These are phyloP conservation scores for Melampsora abietis-canadensis DNA, from an alignment of 1,284 basidiomycete genomes.

Conservation along the genomic window DNA sequence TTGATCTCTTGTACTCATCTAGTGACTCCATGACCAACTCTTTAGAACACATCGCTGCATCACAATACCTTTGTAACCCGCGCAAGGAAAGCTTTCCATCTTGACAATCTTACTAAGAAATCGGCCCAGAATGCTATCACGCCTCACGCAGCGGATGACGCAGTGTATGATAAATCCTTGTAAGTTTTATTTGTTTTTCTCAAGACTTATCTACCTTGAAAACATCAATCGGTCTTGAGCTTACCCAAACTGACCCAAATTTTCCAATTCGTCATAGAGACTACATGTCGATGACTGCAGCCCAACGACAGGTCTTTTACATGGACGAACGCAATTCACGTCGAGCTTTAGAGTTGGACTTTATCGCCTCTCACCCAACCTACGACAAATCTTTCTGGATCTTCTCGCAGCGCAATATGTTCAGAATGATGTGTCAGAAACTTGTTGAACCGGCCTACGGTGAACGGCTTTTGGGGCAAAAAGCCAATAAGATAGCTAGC, in stretches of 20 bases:
- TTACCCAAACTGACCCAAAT: not conserved
- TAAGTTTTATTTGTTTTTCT: not conserved
- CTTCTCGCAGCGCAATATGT: slow-evolving; percentile 72
- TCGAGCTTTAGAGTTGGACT: slow-evolving; percentile 76
- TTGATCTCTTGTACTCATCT: not conserved
- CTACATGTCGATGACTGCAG: slow-evolving; percentile 36
- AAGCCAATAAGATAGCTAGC: slow-evolving; percentile 58
- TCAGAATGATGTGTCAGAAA: slow-evolving; percentile 77
- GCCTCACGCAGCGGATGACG: slow-evolving; percentile 9
- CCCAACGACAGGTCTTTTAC: slow-evolving; percentile 47
- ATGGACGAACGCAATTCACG: slow-evolving; percentile 65
- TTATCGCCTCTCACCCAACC: slow-evolving; percentile 81
- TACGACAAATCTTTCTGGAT: slow-evolving; percentile 90
- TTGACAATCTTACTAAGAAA: slow-evolving; percentile 7
- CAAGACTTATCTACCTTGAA: not conserved
- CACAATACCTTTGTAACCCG: slow-evolving; percentile 26
- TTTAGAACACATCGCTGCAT: not conserved
- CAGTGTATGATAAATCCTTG: slow-evolving; percentile 28
- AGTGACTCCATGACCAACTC: not conserved
- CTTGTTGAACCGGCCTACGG: slow-evolving; percentile 78
- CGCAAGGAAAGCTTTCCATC: slow-evolving; percentile 29
- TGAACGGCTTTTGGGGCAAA: slow-evolving; percentile 39
- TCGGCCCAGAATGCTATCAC: slow-evolving; percentile 8
- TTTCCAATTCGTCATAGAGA: slow-evolving; percentile 6
- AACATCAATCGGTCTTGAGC: too few species aligned